Evolutionary conservation across 495 filamentous ascomycete genomes (phyloP), one percentile per base, ranked within the genome.

Genomic region (Penicillium roqueforti): DNA sequence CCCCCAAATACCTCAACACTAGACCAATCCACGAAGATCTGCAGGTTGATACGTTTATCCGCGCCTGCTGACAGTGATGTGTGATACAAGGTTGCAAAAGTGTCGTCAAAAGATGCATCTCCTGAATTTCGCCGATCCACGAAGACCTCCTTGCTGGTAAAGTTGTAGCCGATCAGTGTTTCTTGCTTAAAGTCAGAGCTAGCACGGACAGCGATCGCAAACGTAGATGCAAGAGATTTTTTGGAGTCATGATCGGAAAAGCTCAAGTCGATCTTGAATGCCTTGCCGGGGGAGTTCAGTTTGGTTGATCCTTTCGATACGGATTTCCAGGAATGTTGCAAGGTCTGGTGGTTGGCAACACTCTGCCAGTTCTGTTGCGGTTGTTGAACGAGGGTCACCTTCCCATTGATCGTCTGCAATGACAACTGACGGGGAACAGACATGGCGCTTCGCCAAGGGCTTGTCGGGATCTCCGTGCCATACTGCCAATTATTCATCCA

Each of bases 401-500:
- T 62, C 1, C 28, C 51, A 16, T 52, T 43, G 22, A 67, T 53
- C 7, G 59, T 70, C 48, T 59, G 54, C 4, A 70, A 58, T 6
- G 59, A 43, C 65, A 76, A 47, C 62, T 68, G 14, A 20, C 80
- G 68, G 11, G 80, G 77, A 5, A 80, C 54, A 19, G 70, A 63
- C 80, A 81, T 81, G 7, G 72, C 56, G 3, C 74, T 75, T 9
- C 81, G 72, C 75, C 76, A 85, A 14, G 73, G 67, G 56, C 75
- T 69, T 3, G 67, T 67, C 1, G 69, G 71, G 13, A 67, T 65
- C 2, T 38, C 44, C 1, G 23, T 23, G 0, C 44, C 68, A 53
- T 84, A 85, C 56, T 85, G 76, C 81, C 82, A 84, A 55, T 85
- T 85, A 42, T 72, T 79, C 51, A 82, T 80, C 82, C 82, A 85